Conservation (phyloP, 2,329 filamentous ascomycete genomes). For the Monosporascus sp. region DNA sequence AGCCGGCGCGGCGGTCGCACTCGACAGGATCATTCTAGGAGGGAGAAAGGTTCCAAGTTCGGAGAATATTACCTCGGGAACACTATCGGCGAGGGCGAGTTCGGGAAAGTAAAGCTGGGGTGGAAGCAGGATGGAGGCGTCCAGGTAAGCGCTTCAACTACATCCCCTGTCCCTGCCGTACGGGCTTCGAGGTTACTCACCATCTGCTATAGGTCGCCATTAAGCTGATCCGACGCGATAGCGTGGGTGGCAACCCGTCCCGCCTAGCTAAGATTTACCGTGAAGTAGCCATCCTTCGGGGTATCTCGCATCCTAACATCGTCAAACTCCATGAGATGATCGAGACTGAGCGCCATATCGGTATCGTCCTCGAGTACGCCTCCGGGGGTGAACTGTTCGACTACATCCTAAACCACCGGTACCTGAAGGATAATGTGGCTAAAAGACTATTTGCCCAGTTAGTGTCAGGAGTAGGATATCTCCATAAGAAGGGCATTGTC, state of each 20-base stretch:
- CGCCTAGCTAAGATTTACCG: constrained; percentile 95
- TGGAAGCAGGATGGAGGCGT: constrained; percentile 96
- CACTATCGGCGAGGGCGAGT: constrained; percentile 95
- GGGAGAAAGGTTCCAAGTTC: constrained; percentile 78
- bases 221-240: constrained; percentile 88
- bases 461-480: constrained; percentile 91
- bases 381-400: constrained; percentile 97
- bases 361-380: constrained; percentile 96
- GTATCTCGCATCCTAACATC: constrained; percentile 91
- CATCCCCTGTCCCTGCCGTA: not conserved
- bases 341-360: constrained; percentile 93
- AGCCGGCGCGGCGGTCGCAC: constrained; percentile 46
- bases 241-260: constrained; percentile 79
- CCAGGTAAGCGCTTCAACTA: constrained; percentile 45
- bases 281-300: constrained; percentile 85
- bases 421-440: constrained; percentile 88
- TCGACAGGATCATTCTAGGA: constrained; percentile 54
- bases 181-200: constrained; percentile 7
- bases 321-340: constrained; percentile 97
- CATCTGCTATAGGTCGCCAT: constrained; percentile 68
- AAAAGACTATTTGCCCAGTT: constrained; percentile 90
- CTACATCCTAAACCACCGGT: constrained; percentile 94
- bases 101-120: constrained; percentile 96
- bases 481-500: constrained; percentile 98
- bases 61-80: constrained; percentile 94